Evolutionary conservation across 2,329 filamentous ascomycete species (phyloP).

Genomic region (Fusarium pseudocircinatum): DNA sequence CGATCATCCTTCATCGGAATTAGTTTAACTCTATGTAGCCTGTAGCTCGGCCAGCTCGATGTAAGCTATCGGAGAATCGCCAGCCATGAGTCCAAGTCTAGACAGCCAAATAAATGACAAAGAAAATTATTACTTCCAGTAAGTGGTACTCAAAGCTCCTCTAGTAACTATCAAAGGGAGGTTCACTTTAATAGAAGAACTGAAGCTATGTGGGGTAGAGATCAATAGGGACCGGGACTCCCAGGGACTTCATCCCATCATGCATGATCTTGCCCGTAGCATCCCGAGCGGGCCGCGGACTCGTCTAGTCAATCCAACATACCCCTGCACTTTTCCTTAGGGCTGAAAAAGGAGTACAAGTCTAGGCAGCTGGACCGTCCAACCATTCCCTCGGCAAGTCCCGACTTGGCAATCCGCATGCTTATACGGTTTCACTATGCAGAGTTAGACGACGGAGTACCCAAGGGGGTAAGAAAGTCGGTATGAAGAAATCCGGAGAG

Average conservation of each 20-base stretch:
- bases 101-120: no score
- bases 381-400: not conserved
- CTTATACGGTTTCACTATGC: not conserved
- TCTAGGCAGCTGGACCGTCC: accelerated
- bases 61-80: no score
- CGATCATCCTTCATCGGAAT: no score
- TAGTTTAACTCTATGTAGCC: accelerated
- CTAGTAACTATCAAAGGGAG: not conserved
- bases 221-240: no score
- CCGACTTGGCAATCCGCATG: not conserved
- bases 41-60: no score
- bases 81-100: no score
- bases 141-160: not conserved
- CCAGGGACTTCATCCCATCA: not conserved
- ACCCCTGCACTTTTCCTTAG: not conserved
- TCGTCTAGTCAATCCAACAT: not conserved
- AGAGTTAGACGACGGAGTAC: not conserved
- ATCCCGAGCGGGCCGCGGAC: not conserved
- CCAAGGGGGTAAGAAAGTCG: no score
- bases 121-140: not conserved
- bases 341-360: not conserved
- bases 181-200: not conserved
- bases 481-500: not conserved
- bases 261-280: not conserved
- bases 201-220: not conserved